Evolutionary conservation across 441 rosid genomes (phyloP), one percentile per base, ranked within the genome.

Genomic region (Flueggea neowawraea): DNA sequence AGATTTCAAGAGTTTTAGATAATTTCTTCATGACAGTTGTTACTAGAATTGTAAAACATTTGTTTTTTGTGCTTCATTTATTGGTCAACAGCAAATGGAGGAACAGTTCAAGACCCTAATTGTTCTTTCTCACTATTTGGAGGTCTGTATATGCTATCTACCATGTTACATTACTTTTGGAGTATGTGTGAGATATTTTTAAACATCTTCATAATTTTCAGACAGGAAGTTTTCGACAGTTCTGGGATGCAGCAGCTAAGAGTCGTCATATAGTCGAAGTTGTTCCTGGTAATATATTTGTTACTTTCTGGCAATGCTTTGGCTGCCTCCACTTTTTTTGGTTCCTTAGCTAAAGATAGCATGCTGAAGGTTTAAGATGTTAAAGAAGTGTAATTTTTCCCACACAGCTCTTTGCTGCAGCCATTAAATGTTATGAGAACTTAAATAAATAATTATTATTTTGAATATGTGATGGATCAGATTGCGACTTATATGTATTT

Each of bases 171-270:
- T 58, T 8, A 39, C 33, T 33, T 39, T 12, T 33, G 8, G 31
- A 53, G 11, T 22, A 3, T 10, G 4, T 68, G 60, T 47, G 57
- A 54, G 22, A 52, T 54, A 31, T 49, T 52, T 0, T 6, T 59
- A 22, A 22, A 22, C 1, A n/a, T 13, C 56, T 32, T 58, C 55
- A 53, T 68, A 44, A 14, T 64, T n/a, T 75, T 69, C 69, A 91
- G 99, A 95, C 98, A 1, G 98, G 97, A 75, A 88, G 96, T 73
- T 86, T 95, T 67, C 80, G 71, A 57, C 97, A 86, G 70, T 89
- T 95, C 72, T 91, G 98, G 97, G 99, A 89, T 75, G 99, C 88
- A 80, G 92, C 92, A 17, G 84, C 96, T 54, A 95, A 95, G 88
- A 83, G 81, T 69, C 95, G 84, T 66, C 85, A 88, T 73, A 80